Conservation (phyloP, 2,329 filamentous ascomycete species). For the Stemphylium beticola region DNA sequence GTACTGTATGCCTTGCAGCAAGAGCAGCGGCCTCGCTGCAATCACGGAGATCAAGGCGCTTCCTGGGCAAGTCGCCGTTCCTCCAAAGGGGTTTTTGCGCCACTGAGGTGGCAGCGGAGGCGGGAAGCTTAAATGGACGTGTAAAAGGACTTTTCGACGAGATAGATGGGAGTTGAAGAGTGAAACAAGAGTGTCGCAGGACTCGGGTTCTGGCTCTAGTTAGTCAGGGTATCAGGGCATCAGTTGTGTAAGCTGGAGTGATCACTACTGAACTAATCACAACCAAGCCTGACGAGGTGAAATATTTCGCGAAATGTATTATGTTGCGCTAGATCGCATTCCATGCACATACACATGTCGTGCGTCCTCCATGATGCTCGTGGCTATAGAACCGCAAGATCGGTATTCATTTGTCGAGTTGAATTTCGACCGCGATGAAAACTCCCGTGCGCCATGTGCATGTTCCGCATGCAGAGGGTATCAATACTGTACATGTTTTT, state of each 20-base stretch:
- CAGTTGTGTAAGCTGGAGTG: background rate
- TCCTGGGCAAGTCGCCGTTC: constrained; percentile 2
- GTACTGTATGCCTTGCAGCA: constrained; percentile 8
- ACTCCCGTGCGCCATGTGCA: constrained; percentile 3
- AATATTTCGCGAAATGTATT: background rate
- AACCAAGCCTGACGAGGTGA: background rate
- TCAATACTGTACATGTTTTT: constrained; percentile 10
- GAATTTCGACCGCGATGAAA: background rate
- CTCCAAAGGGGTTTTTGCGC: background rate
- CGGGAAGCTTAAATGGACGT: constrained; percentile 10
- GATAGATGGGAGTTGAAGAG: too few species aligned
- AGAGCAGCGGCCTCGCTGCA: background rate
- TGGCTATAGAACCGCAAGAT: background rate
- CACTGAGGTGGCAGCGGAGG: background rate
- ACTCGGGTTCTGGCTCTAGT: background rate
- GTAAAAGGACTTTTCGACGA: background rate
- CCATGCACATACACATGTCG: background rate
- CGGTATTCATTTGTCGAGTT: background rate
- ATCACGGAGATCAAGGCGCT: constrained; percentile 7
- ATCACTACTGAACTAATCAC: background rate
- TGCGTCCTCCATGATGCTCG: background rate
- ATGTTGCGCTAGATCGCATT: background rate
- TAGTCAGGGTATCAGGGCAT: background rate
- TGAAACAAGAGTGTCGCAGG: background rate
- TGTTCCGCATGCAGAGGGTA: constrained; percentile 15